A percentile compares a stretch with the other conserved stretches of the same genome.
Conservation (phyloP, 345 rosid species). For the Gynandropsis gynandra region DNA sequence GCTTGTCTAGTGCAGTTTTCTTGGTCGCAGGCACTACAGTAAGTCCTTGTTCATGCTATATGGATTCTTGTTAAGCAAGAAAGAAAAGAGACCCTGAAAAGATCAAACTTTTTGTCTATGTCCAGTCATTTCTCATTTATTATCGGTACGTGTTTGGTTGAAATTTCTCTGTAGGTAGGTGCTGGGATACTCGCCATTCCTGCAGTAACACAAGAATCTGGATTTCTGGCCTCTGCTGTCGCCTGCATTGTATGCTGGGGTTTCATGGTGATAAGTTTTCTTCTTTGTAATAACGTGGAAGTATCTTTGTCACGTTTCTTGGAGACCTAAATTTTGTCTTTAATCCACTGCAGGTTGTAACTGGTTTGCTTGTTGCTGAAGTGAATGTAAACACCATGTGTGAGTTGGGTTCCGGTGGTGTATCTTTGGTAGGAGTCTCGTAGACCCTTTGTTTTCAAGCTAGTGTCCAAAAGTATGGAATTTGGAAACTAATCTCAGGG, state of each 20-base stretch:
- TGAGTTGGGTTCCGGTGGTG: slow-evolving; percentile 91
- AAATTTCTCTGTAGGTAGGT: slow-evolving; percentile 47
- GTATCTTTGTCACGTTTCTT: background rate
- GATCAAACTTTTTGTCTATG: background rate
- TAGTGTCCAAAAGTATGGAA: background rate
- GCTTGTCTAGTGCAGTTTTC: slow-evolving; percentile 67
- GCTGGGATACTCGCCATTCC: slow-evolving; percentile 95
- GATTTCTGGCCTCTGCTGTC: slow-evolving; percentile 74
- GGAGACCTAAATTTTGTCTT: slow-evolving; percentile 1
- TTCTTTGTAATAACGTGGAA: background rate
- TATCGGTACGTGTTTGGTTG: too few species aligned
- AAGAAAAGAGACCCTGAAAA: slow-evolving; percentile 1
- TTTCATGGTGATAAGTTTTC: slow-evolving; percentile 49
- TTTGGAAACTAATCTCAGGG: slow-evolving; percentile 2
- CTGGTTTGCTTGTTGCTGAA: slow-evolving; percentile 87
- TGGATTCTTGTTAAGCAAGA: background rate
- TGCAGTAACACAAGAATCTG: slow-evolving; percentile 85
- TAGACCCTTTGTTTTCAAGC: background rate
- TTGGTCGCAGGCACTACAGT: slow-evolving; percentile 93
- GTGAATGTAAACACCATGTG: slow-evolving; percentile 87
- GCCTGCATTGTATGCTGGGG: slow-evolving; percentile 73
- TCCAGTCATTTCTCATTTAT: background rate
- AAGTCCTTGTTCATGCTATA: slow-evolving; percentile 14
- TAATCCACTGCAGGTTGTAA: slow-evolving; percentile 48
- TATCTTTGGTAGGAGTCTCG: slow-evolving; percentile 52